Evolutionary conservation across 805 yeast species (phyloP), one percentile per base, ranked within the genome.

Genomic region (Candida pini): DNA sequence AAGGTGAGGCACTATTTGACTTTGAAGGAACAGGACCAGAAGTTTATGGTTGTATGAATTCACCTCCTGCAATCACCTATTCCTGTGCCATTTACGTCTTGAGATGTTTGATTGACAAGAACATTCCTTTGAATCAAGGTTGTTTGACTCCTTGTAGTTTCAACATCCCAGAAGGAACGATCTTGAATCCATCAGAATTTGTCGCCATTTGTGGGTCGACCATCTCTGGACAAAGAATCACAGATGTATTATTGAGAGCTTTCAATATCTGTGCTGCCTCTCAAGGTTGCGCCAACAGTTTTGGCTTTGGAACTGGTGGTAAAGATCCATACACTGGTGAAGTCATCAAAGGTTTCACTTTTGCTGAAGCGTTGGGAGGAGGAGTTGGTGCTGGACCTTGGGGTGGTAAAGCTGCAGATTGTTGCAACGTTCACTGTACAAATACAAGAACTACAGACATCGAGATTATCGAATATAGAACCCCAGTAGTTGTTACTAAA

Each of bases 241-340:
- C 73, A 3, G 78, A 72, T 48, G 73, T 68, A 24, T 57, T 73
- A 37, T 58, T 74, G 41, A 71, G 66, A 41, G 75, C 78, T 4
- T 74, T 73, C 49, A 68, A 70, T 41, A 71, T 73, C 13, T 67
- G 71, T 19, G 77, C 78, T 24, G 78, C 76, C 17, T 71, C 78
- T 15, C 78, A 73, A 50, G 77, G 78, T 18, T 71, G 77, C 40
- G 71, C 75, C 50, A 74, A 73, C 54, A 71, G 73, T 48, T 67
- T 74, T 48, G 73, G 76, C 5, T 73, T 71, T 57, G 80, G 80
- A 29, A 60, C 67, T 16, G 77, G 63, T 33, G 64, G 63, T 43
- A 47, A 68, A 38, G 62, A 64, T 34, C 53, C 55, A 16, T 50
- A 39, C 13, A 56, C 63, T 9, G 61, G 73, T 26, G 51, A 54